Percentiles rank a stretch among this genome's conserved stretches.
These are phyloP conservation scores for Ogataea sp. DNA, from an alignment of 805 yeast species.

Conservation along the genomic window DNA sequence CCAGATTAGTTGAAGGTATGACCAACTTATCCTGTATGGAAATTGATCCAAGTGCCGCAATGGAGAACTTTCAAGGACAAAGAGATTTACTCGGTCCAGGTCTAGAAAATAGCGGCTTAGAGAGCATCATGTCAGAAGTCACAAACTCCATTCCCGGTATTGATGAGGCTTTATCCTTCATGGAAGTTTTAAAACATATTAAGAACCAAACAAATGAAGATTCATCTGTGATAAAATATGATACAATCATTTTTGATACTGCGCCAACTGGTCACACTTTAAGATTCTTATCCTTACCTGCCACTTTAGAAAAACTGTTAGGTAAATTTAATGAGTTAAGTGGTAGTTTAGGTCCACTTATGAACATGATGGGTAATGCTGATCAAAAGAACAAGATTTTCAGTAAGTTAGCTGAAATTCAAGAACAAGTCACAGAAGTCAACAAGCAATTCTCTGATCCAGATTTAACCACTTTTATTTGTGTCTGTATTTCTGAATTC, in stretches of 20 bases:
- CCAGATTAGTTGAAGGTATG: conserved; percentile 87
- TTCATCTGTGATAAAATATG: conserved; percentile 42
- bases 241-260: conserved; percentile 94
- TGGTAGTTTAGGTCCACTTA: conserved; percentile 84
- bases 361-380: conserved; percentile 59
- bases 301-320: conserved; percentile 80
- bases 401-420: conserved; percentile 70
- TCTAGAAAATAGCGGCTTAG: conserved; percentile 56
- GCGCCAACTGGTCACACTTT: conserved; percentile 99
- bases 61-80: conserved; percentile 58
- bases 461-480: conserved; percentile 88
- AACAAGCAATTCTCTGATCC: conserved; percentile 95
- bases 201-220: conserved; percentile 50
- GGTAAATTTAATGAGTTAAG: conserved; percentile 83
- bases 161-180: conserved; percentile 95
- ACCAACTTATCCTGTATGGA: conserved; percentile 93
- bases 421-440: conserved; percentile 76
- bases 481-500: conserved; percentile 97
- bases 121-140: conserved; percentile 76
- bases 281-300: conserved; percentile 89
- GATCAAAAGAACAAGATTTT: conserved; percentile 61
- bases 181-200: conserved; percentile 96
- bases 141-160: conserved; percentile 97
- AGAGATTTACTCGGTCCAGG: conserved; percentile 38
- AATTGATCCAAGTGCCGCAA: conserved; percentile 91